phyloP scores from a whole-genome alignment of 805 yeast genomes.

The Lipomyces starkeyi region DNA sequence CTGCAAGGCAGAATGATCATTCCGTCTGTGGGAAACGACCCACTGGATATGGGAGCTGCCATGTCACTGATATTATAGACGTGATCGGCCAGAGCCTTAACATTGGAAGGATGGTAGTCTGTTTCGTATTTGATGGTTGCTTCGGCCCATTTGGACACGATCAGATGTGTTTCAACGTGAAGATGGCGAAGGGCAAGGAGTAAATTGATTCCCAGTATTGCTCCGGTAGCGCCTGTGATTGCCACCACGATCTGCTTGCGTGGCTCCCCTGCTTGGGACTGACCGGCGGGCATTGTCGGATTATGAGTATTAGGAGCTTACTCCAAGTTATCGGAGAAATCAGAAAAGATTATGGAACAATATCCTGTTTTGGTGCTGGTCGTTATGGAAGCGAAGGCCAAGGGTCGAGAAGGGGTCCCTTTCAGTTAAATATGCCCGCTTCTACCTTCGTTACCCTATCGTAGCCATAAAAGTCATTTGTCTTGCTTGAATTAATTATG shows the following conservation, averaged over 20 bases:
- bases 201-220: constrained; percentile 1
- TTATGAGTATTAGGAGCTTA: neutral
- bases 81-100: neutral
- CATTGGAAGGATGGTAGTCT: neutral
- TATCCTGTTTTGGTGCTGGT: neutral
- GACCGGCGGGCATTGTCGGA: neutral
- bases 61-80: neutral
- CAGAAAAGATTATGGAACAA: neutral
- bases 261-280: neutral
- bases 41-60: constrained; percentile 3
- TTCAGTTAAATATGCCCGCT: neutral
- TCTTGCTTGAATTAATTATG: neutral
- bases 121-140: constrained; percentile 1
- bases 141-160: constrained; percentile 1
- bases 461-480: neutral
- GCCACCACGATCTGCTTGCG: constrained; percentile 1
- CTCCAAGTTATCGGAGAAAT: neutral
- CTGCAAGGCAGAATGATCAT: constrained; percentile 1
- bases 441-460: constrained; percentile 2
- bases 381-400: neutral
- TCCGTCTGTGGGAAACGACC: neutral
- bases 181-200: neutral
- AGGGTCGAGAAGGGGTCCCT: constrained; percentile 3
- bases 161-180: neutral
- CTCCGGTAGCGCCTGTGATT: constrained; percentile 2